Evolutionary conservation across 2,329 filamentous ascomycete species (phyloP), one percentile per base, ranked within the genome.

Genomic region (Sclerotinia sclerotiorum): DNA sequence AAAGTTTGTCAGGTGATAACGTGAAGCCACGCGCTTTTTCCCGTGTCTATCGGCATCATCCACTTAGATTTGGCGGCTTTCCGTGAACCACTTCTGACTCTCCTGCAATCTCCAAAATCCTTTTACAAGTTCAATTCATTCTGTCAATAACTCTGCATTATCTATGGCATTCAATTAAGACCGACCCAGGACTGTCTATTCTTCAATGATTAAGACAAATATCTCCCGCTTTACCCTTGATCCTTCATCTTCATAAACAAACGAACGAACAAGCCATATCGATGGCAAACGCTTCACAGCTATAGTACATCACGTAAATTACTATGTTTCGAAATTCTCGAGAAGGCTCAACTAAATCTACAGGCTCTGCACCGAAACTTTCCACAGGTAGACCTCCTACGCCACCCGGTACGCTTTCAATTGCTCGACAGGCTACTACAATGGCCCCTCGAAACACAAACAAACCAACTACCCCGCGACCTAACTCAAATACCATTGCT

Each of bases 251-350:
- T n/a, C 4, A 39, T 35, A 35, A 35, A 44, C 49, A 55, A 55
- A 42, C 61, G 24, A 55, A n/a, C 61, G 24, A 55, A n/a, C 61
- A 21, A 55, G 8, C 29, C 15, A 39, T 24, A 27, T n/a, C 29
- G 21, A 54, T 51, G 52, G 54, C 54, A 58, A 60, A 42, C n/a
- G 5, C 15, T 66, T 39, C 17, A 51, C 24, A 51, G 11, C 29
- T 10, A 19, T 32, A 5, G 2, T 21, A 66, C n/a, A 35, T 11
- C 44, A 35, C 44, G 17, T 42, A 35, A 52, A 52, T 13, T 61
- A 42, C 17, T 35, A 86, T 86, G 84, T 86, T 87, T 71, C 81
- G 84, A 68, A 86, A 84, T 61, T 83, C 84, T 58, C 80, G 84
- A 77, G 81, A 85, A 69, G 82, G 82, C 69, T 74, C 74, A 44